Evolutionary conservation across 495 filamentous ascomycete genomes (phyloP).

Genomic region (Neurospora sp.): DNA sequence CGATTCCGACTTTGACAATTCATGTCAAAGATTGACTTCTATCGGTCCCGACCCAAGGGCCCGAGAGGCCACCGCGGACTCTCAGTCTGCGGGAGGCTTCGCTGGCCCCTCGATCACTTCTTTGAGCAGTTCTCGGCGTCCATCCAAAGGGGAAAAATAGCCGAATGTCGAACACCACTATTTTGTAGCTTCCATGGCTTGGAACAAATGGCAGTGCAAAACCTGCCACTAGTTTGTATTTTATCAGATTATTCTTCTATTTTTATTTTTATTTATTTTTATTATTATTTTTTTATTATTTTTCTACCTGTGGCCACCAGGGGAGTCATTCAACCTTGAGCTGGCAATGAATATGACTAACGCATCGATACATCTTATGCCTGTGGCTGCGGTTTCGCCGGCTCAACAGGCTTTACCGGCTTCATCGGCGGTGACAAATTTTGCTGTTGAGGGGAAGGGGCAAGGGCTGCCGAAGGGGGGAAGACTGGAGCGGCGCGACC

Average conservation of each 20-base stretch:
- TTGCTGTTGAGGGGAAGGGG: slow-evolving; percentile 41
- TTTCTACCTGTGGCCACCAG: neutral
- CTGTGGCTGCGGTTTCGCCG: slow-evolving; percentile 4
- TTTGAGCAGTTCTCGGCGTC: neutral
- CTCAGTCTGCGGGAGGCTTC: neutral
- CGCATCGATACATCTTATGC: neutral
- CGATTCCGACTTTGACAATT: neutral
- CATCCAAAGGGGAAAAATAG: neutral
- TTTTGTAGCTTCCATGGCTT: neutral
- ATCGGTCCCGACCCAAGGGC: neutral
- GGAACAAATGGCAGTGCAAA: neutral
- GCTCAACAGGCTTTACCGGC: slow-evolving; percentile 24
- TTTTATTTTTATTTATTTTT: neutral
- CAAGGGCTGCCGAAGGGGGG: slow-evolving; percentile 41
- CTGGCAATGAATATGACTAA: neutral
- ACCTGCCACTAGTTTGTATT: neutral
- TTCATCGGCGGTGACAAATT: slow-evolving; percentile 42
- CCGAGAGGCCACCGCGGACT: neutral
- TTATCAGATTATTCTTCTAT: neutral
- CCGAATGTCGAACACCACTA: neutral
- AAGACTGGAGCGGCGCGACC: slow-evolving; percentile 30
- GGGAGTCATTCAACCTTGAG: neutral
- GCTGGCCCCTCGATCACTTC: neutral
- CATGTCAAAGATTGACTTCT: neutral
- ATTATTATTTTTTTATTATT: no score